Evolutionary conservation across 805 yeast genomes (phyloP), one percentile per base, ranked within the genome.

Genomic region (Starmerella apis): DNA sequence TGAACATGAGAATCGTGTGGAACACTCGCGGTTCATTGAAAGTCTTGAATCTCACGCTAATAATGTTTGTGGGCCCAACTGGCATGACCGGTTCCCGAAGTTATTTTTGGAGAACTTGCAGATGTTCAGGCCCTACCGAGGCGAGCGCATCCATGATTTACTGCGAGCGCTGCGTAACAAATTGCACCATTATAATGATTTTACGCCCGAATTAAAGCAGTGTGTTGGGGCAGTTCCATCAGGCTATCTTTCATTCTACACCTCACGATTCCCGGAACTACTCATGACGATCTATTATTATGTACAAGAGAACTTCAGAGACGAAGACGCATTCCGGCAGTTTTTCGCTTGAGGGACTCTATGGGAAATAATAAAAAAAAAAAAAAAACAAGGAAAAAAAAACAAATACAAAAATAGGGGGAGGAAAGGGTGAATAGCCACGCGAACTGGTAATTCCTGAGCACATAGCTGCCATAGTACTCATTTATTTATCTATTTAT

Each of bases 171-270:
- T 92, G 58, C 74, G 99, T 59, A 92, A 92, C 68, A 92, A 92
- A 65, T 82, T 86, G 61, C 97, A 92, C 65, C 99, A 92, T 65
- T 90, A 76, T 65, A 86, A 86, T 67, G 98, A 92, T 64, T 68
- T 88, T 46, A 28, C 51, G 62, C 72, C 68, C 9, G 75, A 70
- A 13, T 71, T 92, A 51, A 79, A 77, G 47, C 63, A 62, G 14
- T 72, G 76, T 45, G 82, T 92, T 77, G 81, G 86, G 18, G 82
- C 90, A 0, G 67, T 86, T 24, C 96, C 96, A 0, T 78, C 78
- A 45, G 96, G 94, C 0, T 92, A 85, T 63, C 83, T 86, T 65
- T 65, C 70, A 39, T 92, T 84, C 63, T 92, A 86, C 66, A 77
- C 78, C 41, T 61, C 64, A 25, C 75, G 79, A 61, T 92, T 90